Conservation (phyloP, 2,329 filamentous ascomycete genomes). For the Diaporthe sp. region DNA sequence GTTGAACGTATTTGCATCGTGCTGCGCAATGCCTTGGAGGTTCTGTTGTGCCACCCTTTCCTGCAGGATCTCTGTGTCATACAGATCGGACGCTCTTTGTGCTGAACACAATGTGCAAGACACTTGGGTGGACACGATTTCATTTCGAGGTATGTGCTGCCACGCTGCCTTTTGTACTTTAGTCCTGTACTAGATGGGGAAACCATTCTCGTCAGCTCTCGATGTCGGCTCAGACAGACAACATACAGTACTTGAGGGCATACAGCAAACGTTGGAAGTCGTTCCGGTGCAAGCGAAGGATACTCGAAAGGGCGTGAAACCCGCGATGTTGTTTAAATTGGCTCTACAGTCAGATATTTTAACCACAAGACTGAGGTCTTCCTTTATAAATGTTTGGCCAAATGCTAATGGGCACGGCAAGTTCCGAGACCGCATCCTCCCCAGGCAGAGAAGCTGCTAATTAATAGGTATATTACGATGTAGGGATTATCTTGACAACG, state of each 20-base stretch:
- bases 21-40: not conserved
- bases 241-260: not conserved
- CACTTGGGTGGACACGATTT: not conserved
- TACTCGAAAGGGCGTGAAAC: not conserved
- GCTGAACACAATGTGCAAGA: not conserved
- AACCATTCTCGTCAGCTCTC: not conserved
- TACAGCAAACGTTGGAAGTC: not conserved
- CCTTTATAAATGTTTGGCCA: no score
- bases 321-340: no score
- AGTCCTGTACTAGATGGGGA: not conserved
- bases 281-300: not conserved
- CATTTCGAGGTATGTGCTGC: not conserved
- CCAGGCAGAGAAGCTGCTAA: not conserved
- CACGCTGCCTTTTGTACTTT: not conserved
- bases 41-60: not conserved
- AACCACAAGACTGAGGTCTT: not conserved
- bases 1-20: not conserved
- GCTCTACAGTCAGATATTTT: not conserved
- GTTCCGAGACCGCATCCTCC: not conserved
- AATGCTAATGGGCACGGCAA: not conserved
- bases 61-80: constrained; percentile 15
- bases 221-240: not conserved
- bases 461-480: not conserved
- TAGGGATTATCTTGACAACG: not conserved
- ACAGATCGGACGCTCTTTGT: not conserved